phyloP scores from a whole-genome alignment of 2,329 filamentous ascomycete genomes.

The Exutisphaerella laricina region DNA sequence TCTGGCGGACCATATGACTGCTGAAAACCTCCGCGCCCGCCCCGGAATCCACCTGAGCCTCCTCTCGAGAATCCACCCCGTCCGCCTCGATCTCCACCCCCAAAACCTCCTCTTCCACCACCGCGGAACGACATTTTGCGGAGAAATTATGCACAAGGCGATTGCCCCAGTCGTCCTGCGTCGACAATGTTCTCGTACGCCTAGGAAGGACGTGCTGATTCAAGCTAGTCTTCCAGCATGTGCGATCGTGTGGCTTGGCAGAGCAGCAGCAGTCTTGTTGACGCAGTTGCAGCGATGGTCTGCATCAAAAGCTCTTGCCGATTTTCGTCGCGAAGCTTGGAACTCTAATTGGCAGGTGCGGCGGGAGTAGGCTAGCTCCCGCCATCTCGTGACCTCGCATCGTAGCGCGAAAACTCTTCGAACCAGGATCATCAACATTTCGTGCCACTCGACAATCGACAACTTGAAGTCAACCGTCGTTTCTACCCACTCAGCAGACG shows the following conservation, averaged over 20 bases:
- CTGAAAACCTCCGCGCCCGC: constrained; percentile 34
- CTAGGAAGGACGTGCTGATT: not conserved
- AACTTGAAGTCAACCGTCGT: too few species aligned
- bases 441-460: too few species aligned
- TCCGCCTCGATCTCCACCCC: constrained; percentile 20
- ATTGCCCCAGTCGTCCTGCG: not conserved
- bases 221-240: not conserved
- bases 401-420: not conserved
- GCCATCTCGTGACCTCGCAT: constrained; percentile 1
- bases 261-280: too few species aligned
- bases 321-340: not conserved
- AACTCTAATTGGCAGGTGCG: not conserved
- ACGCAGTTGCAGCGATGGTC: not conserved
- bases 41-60: constrained; percentile 20
- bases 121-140: constrained; percentile 26
- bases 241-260: not conserved
- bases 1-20: constrained; percentile 41
- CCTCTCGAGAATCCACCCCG: constrained; percentile 22
- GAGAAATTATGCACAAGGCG: not conserved
- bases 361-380: not conserved
- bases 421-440: too few species aligned
- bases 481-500: too few species aligned
- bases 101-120: constrained; percentile 20
- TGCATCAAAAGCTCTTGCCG: not conserved
- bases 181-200: not conserved